Percentiles rank a stretch among this genome's conserved stretches.
phyloP scores from a whole-genome alignment of 2,329 filamentous ascomycete genomes.

The Echinosphaeria canescens region DNA sequence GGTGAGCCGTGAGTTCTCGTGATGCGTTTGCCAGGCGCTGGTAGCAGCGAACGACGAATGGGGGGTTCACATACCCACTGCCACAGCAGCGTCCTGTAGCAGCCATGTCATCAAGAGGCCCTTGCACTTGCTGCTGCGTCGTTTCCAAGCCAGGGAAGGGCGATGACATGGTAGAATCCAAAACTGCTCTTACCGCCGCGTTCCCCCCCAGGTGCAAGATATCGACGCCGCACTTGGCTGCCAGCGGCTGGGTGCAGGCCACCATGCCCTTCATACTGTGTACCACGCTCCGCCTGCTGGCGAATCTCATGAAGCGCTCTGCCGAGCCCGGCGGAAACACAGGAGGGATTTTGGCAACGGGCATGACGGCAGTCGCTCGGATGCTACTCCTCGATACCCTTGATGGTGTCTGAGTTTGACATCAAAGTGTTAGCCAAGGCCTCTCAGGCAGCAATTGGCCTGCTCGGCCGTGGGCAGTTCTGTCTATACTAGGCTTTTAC shows the following conservation, averaged over 20 bases:
- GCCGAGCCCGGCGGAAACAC: too few relatives aligned
- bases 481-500: too few relatives aligned
- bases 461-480: too few relatives aligned
- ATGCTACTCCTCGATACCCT: too few relatives aligned
- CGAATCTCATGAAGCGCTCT: constrained; percentile 38
- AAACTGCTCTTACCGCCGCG: constrained; percentile 70
- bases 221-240: constrained; percentile 68
- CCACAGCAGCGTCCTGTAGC: constrained; percentile 85
- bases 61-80: constrained; percentile 39
- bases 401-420: too few relatives aligned
- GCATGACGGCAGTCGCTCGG: too few relatives aligned
- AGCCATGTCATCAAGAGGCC: too few relatives aligned
- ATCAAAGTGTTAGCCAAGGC: too few relatives aligned
- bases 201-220: constrained; percentile 80
- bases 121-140: too few relatives aligned
- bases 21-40: neutral
- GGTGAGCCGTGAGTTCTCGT: constrained; percentile 1
- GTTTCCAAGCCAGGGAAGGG: neutral
- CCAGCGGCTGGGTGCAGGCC: constrained; percentile 73
- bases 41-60: neutral
- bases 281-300: constrained; percentile 74
- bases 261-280: constrained; percentile 89
- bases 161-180: neutral
- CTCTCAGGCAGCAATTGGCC: too few relatives aligned
- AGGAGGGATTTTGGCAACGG: too few relatives aligned